Base-by-base conservation (phyloP, 768 basidiomycete species). In the Trametes cinnabarina region DNA sequence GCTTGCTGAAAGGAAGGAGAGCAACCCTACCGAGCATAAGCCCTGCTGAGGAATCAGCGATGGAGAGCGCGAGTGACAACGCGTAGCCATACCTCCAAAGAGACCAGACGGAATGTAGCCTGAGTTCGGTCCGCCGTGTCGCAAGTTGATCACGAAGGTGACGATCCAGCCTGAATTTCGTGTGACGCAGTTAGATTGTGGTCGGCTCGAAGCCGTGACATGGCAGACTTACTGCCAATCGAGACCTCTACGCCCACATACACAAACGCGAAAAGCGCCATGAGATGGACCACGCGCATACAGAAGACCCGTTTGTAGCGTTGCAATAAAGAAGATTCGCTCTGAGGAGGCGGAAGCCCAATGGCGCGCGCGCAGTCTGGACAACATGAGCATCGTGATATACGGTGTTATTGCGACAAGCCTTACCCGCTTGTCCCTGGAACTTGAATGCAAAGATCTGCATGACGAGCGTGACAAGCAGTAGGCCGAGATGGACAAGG, bases 321-420 rank as follows among this genome's bases (percentile, higher is more conserved):
- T 63, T 72, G 80, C 22, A 35, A 17, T 32, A 50, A 37, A n/a
- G 76, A 15, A 15, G 48, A 28, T 11, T 41, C 46, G 17, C 30
- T 20, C 48, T 80, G 78, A 0, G 68, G 71, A 1, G 73, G 63
- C 0, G 70, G 65, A 58, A 84, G 78, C 5, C 86, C 87, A 7
- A 83, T 81, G 58, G 79, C 68, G 2, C 63, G 57, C 9, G 85
- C 71, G 61, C 81, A 84, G 51, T 83, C 86, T 88, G 28, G 30
- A 32, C 30, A 12, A 32, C 12, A 32, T 32, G 25, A n/a, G 30
- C 6, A 32, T 11, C 5, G 15, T 6, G n/a, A 39, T 20, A 19
- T 35, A 15, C 2, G 2, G 3, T 6, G 3, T 15, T 3, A 20
- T 19, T 7, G 23, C 34, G 10, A 9, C 5, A 15, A 26, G 15